Evolutionary conservation across 805 yeast species (phyloP).

Genomic region (Metschnikowia colocasiae): DNA sequence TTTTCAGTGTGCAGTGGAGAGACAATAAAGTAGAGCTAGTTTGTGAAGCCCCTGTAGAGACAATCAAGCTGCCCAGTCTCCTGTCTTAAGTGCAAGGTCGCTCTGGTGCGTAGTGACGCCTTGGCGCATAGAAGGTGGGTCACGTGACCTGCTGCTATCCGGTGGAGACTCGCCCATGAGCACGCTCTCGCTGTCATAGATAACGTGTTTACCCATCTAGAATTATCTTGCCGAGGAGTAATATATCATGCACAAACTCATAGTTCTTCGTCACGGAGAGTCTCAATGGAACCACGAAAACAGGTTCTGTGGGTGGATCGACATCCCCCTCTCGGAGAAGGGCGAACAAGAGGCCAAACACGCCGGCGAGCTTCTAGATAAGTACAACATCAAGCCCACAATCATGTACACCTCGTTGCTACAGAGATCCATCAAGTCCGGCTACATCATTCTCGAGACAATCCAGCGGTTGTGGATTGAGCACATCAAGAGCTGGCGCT

Average conservation of each 20-base stretch:
- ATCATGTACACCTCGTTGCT: conserved; percentile 39
- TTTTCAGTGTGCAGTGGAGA: too few species aligned
- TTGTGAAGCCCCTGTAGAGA: too few species aligned
- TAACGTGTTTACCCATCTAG: too few species aligned
- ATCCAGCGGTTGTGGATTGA: conserved; percentile 35
- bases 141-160: conserved; percentile 2
- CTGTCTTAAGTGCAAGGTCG: background rate
- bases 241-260: conserved; percentile 31
- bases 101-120: background rate
- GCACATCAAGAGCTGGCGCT: conserved; percentile 38
- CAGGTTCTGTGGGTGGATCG: conserved; percentile 46
- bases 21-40: too few species aligned
- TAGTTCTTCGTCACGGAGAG: conserved; percentile 45
- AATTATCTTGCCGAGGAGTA: too few species aligned
- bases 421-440: conserved; percentile 40
- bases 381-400: conserved; percentile 28
- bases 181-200: background rate
- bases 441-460: conserved; percentile 33
- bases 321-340: conserved; percentile 35
- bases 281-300: conserved; percentile 42
- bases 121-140: background rate
- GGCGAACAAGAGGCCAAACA: conserved; percentile 38
- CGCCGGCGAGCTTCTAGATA: conserved; percentile 35
- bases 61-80: too few species aligned
- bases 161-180: conserved; percentile 1